Base-by-base conservation (phyloP, 116 monocot species). In the Iris pallida region DNA sequence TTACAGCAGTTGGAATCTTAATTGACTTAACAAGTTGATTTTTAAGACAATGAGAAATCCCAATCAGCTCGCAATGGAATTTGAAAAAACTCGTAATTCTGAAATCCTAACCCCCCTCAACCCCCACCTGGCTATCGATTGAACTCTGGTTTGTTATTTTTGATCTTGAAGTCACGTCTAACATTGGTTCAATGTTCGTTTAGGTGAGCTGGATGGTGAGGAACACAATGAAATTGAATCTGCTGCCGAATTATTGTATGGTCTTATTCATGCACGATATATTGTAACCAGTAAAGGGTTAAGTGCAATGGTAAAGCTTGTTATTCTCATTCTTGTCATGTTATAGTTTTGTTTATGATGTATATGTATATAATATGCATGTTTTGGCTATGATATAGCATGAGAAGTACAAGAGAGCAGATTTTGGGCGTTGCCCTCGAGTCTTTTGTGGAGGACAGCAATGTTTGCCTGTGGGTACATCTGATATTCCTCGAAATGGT, bases 241-340 rank as follows among this genome's bases (percentile, higher is more conserved):
- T 73, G 80, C 83, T 40, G 86, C 90, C 16, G 87, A 90, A 67
- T 55, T 86, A 59, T 63, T 90, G 51, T 86, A 90, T 74, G 90
- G 90, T 61, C 90, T 90, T 64, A 90, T 90, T 80, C 90, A 90
- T 71, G 86, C 83, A 10, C 90, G 83, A 18, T 90, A 81, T 59
- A 90, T 86, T 44, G 42, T 86, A 62, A 90, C 87, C 15, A 63
- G 16, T 83, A 86, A 76, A 74, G 90, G 90, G 42, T 53, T 86
- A 47, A 86, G 79, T 79, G 79, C 84, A 42, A 90, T 90, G 90
- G 86, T 86, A 76, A 68, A 17, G 30, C 57, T 73, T 71, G 7
- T 70, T 16, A 10, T 56, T 43, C 41, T 8, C 45, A 7, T 59
- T 61, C 12, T 7, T 15, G n/a, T 65, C 11, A 30, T n/a, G 2